These are phyloP conservation scores for Xylariaceae sp. DNA, from an alignment of 2,329 filamentous ascomycete genomes.

Conservation along the genomic window DNA sequence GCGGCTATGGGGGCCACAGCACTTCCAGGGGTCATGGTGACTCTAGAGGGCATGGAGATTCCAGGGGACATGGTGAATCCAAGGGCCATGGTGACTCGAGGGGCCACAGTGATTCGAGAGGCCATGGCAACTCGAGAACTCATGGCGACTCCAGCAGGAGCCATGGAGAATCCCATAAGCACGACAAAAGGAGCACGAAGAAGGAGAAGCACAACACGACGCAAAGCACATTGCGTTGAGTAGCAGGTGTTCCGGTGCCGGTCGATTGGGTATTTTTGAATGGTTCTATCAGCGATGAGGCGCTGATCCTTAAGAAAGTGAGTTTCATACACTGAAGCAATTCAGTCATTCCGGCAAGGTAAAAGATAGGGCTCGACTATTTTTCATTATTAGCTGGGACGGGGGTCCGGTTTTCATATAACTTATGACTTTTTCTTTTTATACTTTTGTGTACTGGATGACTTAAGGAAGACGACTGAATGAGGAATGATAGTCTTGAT, in stretches of 20 bases:
- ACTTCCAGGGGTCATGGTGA: neutral
- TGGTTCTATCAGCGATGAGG: neutral
- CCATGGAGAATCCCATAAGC: slow-evolving; percentile 3
- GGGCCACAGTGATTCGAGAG: neutral
- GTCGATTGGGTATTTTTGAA: neutral
- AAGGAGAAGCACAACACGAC: slow-evolving; percentile 14
- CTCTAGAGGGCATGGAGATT: neutral
- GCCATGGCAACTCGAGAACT: neutral
- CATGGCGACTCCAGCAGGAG: neutral
- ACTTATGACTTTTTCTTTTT: neutral
- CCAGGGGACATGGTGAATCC: slow-evolving; percentile 4
- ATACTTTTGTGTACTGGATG: neutral
- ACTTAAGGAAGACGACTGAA: too few species aligned
- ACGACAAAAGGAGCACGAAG: slow-evolving; percentile 13
- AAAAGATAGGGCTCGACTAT: neutral
- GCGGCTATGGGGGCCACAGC: neutral
- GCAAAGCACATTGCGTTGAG: slow-evolving; percentile 9
- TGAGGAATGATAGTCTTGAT: too few species aligned
- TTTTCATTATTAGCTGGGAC: neutral
- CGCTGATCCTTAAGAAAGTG: neutral
- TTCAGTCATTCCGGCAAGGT: neutral
- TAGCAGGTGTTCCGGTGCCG: too few species aligned
- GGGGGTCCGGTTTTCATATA: neutral
- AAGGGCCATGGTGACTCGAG: neutral
- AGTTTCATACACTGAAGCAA: neutral